These are phyloP conservation scores for Oenanthe javanica DNA, from an alignment of 140 eudicot genomes.

Conservation along the genomic window DNA sequence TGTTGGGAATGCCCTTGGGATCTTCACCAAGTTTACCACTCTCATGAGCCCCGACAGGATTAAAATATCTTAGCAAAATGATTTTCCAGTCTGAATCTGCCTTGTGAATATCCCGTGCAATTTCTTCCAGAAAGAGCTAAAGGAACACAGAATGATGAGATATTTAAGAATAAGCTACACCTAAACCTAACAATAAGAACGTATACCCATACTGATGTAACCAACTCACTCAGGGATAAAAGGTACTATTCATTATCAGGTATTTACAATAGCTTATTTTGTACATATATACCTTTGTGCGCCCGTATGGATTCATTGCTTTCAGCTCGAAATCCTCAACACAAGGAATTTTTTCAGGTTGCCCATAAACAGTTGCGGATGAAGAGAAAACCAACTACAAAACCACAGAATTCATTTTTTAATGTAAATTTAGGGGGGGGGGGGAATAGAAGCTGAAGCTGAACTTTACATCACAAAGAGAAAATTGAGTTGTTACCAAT, in stretches of 20 bases:
- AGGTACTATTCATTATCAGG: not conserved
- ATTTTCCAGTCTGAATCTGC: slow-evolving; percentile 83
- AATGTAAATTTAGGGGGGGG: too few relatives aligned
- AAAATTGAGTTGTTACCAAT: too few relatives aligned
- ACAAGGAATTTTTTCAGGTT: slow-evolving; percentile 81
- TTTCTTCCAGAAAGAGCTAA: slow-evolving; percentile 84
- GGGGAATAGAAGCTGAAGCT: too few relatives aligned
- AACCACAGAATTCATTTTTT: too few relatives aligned
- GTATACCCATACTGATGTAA: not conserved
- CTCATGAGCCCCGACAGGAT: slow-evolving; percentile 96
- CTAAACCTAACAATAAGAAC: not conserved
- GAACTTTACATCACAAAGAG: too few relatives aligned
- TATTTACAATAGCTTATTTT: not conserved
- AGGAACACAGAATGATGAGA: not conserved
- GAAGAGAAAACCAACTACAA: slow-evolving; percentile 97
- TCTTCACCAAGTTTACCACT: slow-evolving; percentile 96
- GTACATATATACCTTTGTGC: slow-evolving; percentile 65
- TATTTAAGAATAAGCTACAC: not conserved
- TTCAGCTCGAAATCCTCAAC: slow-evolving; percentile 71
- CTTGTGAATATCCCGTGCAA: slow-evolving; percentile 67
- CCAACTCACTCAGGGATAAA: not conserved
- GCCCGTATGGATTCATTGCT: slow-evolving; percentile 97
- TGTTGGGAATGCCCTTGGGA: slow-evolving; percentile 96
- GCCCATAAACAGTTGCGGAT: slow-evolving; percentile 94
- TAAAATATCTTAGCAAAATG: slow-evolving; percentile 75